Base-by-base conservation (phyloP, 2,329 filamentous ascomycete species). In the Phymatotrichopsis omnivora region DNA sequence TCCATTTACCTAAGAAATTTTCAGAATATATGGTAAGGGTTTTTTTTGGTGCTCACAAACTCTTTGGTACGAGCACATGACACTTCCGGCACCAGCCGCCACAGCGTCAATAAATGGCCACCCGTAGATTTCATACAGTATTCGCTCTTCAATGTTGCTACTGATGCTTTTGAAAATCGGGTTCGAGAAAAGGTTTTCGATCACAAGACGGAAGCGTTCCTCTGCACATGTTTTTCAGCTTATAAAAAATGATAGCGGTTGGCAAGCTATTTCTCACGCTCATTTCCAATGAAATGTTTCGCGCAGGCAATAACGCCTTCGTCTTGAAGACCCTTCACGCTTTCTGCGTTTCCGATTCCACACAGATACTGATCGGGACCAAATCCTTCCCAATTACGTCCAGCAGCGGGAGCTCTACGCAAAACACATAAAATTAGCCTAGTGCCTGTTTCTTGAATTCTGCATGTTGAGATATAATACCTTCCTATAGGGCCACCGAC, bases 101-200 rank as follows among this genome's bases (percentile, higher is more conserved):
- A 93, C 69, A n/a, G 78, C 79, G 55, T 91, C 81, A 1, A 77
- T 79, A 60, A 93, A 93, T 0, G 86, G 85, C 85, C 85, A 93
- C 0, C 78, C 73, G 58, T 93, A 93, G 2, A 93, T 67, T 63
- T 85, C 82, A 58, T 84, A 80, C 52, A 84, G 60, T 0, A 80
- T 76, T 20, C 80, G 70, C 58, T 85, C 82, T 47, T 84, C 82
- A 22, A 93, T 78, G 58, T 91, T 87, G 33, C 72, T 72, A 16
- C 66, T 72, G 53, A 73, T 68, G 6, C 67, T 68, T 39, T 73
- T 23, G 10, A 45, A 12, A n/a, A 47, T 39, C 43, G 48, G 43
- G 34, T 49, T 49, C 43, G 46, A 48, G 31, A 51, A 5, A 7
- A 46, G n/a, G 24, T 42, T 51, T 7, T 32, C 28, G 11, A 24